phyloP scores from a whole-genome alignment of 768 basidiomycete genomes.

The Trametes gibbosa region DNA sequence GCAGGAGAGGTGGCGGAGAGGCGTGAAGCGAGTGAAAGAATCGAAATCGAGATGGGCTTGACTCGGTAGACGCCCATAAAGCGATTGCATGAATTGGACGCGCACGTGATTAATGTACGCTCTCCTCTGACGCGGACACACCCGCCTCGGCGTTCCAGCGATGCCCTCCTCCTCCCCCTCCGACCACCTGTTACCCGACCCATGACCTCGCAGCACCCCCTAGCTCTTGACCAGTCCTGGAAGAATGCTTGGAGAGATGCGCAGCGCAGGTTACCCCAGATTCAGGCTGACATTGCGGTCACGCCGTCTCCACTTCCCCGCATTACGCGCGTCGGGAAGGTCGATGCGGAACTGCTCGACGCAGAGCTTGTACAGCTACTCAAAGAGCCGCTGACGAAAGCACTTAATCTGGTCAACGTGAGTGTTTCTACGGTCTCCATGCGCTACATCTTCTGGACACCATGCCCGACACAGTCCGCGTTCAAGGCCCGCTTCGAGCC shows the following conservation, averaged over 20 bases:
- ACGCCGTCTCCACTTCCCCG: slow-evolving; percentile 38
- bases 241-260: slow-evolving; percentile 65
- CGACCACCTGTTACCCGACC: not conserved
- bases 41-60: slow-evolving; percentile 18
- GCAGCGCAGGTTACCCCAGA: slow-evolving; percentile 49
- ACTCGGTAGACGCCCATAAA: slow-evolving; percentile 17
- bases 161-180: slow-evolving; percentile 11
- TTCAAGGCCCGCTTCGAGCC: slow-evolving; percentile 66
- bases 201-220: slow-evolving; percentile 19
- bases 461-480: slow-evolving; percentile 41
- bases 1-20: not conserved
- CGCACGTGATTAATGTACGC: slow-evolving; percentile 15
- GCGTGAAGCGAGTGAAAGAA: not conserved
- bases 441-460: not conserved
- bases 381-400: slow-evolving; percentile 74
- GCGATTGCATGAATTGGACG: slow-evolving; percentile 1
- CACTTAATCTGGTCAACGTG: slow-evolving; percentile 68
- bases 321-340: slow-evolving; percentile 81
- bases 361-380: slow-evolving; percentile 81
- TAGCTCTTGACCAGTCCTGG: slow-evolving; percentile 35
- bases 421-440: slow-evolving; percentile 19
- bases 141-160: slow-evolving; percentile 1
- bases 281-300: slow-evolving; percentile 40
- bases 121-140: not conserved
- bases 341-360: slow-evolving; percentile 90